A percentile compares a stretch with the other conserved stretches of the same genome.
These are phyloP conservation scores for Phytophthora constricta DNA, from an alignment of 352 stramenopile species.

Conservation along the genomic window DNA sequence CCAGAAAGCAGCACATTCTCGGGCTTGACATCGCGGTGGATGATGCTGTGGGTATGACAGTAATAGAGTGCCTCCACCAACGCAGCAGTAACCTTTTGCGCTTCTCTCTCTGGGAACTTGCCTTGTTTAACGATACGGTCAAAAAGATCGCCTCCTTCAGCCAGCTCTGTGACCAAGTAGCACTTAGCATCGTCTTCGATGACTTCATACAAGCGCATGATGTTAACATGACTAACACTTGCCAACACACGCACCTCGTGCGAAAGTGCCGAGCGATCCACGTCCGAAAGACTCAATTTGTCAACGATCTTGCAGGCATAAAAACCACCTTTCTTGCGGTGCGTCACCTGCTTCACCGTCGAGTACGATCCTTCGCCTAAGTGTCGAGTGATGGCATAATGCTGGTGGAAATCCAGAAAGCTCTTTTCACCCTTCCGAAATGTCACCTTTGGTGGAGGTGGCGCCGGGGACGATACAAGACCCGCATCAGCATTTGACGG, in stretches of 20 bases:
- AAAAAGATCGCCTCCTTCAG: conserved; percentile 90
- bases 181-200: conserved; percentile 95
- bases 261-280: conserved; percentile 73
- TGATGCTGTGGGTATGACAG: conserved; percentile 90
- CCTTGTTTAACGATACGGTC: conserved; percentile 88
- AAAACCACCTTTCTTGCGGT: conserved; percentile 73
- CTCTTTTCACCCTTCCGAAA: conserved; percentile 83
- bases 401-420: conserved; percentile 85
- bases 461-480: conserved; percentile 4
- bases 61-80: conserved; percentile 92
- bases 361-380: conserved; percentile 90
- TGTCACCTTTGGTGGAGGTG: conserved; percentile 38
- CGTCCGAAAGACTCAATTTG: conserved; percentile 73
- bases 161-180: conserved; percentile 98
- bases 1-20: conserved; percentile 85
- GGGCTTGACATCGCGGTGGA: conserved; percentile 88
- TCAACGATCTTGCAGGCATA: conserved; percentile 89
- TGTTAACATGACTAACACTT: conserved; percentile 85
- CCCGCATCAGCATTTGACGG: conserved; percentile 1
- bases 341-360: conserved; percentile 88
- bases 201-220: conserved; percentile 94
- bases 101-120: conserved; percentile 70
- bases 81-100: conserved; percentile 69
- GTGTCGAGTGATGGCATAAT: conserved; percentile 81
- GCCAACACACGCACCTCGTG: conserved; percentile 79